Evolutionary conservation across 257 asterid genomes (phyloP).

Genomic region (Henckelia pumila): DNA sequence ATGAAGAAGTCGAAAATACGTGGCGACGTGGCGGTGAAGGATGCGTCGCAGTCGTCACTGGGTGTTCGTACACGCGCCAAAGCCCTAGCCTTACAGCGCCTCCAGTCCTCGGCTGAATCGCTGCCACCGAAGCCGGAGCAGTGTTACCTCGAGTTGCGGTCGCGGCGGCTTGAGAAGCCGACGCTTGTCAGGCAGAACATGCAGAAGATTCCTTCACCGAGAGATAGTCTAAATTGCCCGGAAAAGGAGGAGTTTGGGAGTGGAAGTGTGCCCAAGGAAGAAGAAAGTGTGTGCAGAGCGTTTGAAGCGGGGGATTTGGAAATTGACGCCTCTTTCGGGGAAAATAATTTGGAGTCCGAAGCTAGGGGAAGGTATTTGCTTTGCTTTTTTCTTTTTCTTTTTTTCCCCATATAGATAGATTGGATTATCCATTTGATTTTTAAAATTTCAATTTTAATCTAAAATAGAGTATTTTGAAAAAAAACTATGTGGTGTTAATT

Average conservation of each 20-base stretch:
- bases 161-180: conserved; percentile 52
- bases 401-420: background rate
- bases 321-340: conserved; percentile 52
- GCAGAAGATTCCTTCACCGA: background rate
- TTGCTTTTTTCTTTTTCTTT: background rate
- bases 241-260: conserved; percentile 18
- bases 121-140: conserved; percentile 29
- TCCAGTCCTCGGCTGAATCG: conserved; percentile 27
- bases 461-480: too few relatives aligned
- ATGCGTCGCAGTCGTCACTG: conserved; percentile 45
- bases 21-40: conserved; percentile 52
- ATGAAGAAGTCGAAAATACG: conserved; percentile 50
- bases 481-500: too few relatives aligned
- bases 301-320: conserved; percentile 30
- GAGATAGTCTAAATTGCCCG: conserved; percentile 16
- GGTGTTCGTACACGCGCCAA: conserved; percentile 79
- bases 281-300: conserved; percentile 23
- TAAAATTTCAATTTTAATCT: background rate
- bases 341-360: conserved; percentile 38
- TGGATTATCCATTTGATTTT: background rate
- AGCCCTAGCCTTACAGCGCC: conserved; percentile 72
- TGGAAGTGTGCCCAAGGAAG: conserved; percentile 14
- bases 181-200: conserved; percentile 21
- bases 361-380: conserved; percentile 41
- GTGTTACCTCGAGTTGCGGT: conserved; percentile 65